Conservation (phyloP, 345 rosid genomes). For the Jatropha curcas region DNA sequence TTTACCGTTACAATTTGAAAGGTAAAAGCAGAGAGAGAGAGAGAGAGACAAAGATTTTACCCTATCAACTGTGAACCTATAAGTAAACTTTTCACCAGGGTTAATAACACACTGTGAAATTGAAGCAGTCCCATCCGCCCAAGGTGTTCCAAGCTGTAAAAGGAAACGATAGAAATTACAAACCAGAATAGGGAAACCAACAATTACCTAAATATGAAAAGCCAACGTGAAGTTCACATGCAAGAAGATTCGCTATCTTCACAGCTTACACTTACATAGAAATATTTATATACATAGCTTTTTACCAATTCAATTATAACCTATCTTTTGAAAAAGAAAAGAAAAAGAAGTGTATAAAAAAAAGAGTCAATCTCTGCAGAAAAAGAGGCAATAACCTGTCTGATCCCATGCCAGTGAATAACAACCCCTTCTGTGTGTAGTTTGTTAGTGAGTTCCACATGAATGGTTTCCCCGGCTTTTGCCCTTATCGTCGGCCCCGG, state of each 20-base stretch:
- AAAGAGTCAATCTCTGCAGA: accelerated
- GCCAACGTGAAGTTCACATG: no score
- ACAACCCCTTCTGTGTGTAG: conserved; percentile 77
- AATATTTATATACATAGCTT: no score
- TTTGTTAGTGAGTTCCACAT: conserved; percentile 59
- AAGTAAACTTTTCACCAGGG: conserved; percentile 80
- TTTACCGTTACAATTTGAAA: no score
- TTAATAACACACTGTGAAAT: conserved; percentile 71
- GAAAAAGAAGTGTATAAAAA: neutral
- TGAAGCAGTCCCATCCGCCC: conserved; percentile 90
- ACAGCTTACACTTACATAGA: no score
- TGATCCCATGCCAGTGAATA: conserved; percentile 94
- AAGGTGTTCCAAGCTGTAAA: conserved; percentile 68
- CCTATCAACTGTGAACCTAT: conserved; percentile 70
- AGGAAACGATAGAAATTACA: neutral
- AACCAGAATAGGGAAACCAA: no score
- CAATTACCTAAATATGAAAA: no score
- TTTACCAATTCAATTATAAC: no score
- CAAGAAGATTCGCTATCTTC: no score
- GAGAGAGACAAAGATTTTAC: conserved; percentile 26
- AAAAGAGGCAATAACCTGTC: conserved; percentile 49
- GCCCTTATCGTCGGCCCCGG: conserved; percentile 87
- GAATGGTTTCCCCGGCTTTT: conserved; percentile 56
- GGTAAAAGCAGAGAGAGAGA: neutral
- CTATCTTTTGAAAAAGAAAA: no score